Evolutionary conservation across 1,139 yeast genomes (phyloP), one percentile per base, ranked within the genome.

Genomic region (Candida sp.): DNA sequence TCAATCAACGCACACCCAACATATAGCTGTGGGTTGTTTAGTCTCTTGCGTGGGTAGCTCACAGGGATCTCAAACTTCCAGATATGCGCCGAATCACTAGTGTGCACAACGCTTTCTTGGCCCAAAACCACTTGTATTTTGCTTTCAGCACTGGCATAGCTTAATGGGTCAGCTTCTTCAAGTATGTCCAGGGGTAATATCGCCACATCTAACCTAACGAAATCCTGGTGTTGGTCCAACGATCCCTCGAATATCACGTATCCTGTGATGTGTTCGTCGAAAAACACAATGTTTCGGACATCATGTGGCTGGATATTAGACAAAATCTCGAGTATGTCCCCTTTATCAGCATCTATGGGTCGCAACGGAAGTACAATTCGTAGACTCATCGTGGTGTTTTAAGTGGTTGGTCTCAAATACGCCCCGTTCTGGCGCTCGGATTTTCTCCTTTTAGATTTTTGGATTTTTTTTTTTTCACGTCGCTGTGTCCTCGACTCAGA

Each of bases 191-290:
- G 68, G 2, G 76, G 73, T 5, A 65, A 56, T 3, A 73, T 63
- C 5, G 71, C 63, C 3, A 67, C 62, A 34, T 71, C 70, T 23
- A 72, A 35, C 8, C 25, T 23, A 35, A 54, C 26, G 61, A 63
- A 22, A 66, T 58, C 40, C 5, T 31, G 59, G 52, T 43, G 58
- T 56, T 17, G 53, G 42, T 34, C 46, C 35, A 51, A n/a, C 11
- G 41, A 26, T 31, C 54, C 44, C 34, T 61, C 63, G 42, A 65
- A 56, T 9, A 71, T 53, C 4, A 74, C 58, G 49, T 64, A 75
- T 0, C 79, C 80, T n/a, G 53, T 50, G n/a, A 76, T 54, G 1
- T 63, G 47, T 54, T 77, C 81, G 57, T 76, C 81, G 51, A 74
- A 77, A 54, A 70, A 76, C 2, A 71, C 54, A 31, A 61, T 46